These are phyloP conservation scores for Lactifluus echinatus DNA, from an alignment of 768 basidiomycete species.

Conservation along the genomic window DNA sequence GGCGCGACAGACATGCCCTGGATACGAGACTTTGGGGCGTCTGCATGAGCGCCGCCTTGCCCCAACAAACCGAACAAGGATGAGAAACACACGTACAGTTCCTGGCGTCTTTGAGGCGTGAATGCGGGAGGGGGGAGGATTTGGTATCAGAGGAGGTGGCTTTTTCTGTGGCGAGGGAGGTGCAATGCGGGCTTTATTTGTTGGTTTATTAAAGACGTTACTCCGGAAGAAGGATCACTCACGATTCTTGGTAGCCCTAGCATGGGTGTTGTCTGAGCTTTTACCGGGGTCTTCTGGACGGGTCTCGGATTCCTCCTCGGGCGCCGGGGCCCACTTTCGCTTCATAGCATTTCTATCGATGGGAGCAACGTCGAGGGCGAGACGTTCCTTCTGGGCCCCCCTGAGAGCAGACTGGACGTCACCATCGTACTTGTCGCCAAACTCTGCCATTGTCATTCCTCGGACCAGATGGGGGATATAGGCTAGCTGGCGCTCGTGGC, in stretches of 20 bases:
- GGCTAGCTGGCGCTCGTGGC: conserved; percentile 65
- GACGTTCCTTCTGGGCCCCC: conserved; percentile 56
- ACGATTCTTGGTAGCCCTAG: conserved; percentile 24
- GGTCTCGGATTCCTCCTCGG: conserved; percentile 43
- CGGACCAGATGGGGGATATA: conserved; percentile 71
- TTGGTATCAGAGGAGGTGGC: conserved; percentile 28
- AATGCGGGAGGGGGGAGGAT: conserved; percentile 15
- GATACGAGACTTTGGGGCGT: conserved; percentile 20
- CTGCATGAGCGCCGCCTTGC: conserved; percentile 17
- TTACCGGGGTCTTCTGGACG: conserved; percentile 27
- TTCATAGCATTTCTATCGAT: conserved; percentile 65
- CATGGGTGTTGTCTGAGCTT: conserved; percentile 11
- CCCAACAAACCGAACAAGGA: too few species aligned
- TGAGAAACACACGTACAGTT: conserved; percentile 21
- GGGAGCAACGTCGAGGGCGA: conserved; percentile 41
- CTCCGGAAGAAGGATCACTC: background rate
- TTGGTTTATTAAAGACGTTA: conserved; percentile 7
- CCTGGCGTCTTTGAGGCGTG: conserved; percentile 26
- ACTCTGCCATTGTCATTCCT: conserved; percentile 64
- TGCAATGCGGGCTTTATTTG: conserved; percentile 42
- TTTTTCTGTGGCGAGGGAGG: conserved; percentile 47
- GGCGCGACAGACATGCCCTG: conserved; percentile 25
- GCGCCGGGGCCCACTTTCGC: conserved; percentile 64
- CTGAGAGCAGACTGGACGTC: conserved; percentile 64
- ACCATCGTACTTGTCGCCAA: conserved; percentile 69